Base-by-base conservation (phyloP, 768 basidiomycete species). In the Omphalotus guepiniiformis region DNA sequence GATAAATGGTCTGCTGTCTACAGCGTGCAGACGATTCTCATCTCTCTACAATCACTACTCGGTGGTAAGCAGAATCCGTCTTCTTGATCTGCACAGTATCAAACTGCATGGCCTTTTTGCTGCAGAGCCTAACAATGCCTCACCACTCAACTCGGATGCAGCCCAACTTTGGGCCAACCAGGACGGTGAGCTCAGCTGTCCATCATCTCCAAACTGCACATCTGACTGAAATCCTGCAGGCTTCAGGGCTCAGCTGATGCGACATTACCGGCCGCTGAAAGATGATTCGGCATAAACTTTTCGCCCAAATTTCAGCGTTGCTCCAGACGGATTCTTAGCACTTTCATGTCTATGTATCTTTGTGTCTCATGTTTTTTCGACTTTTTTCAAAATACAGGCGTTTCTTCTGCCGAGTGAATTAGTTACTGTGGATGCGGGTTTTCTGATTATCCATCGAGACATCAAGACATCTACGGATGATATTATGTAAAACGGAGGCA, bases 1-100 rank as follows among this genome's bases (percentile, higher is more conserved):
- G 90, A 93, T 65, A 89, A 93, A 60, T 94, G 92, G 93, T 90
- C 88, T 3, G 91, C 93, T 6, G 86, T 93, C 1, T 92, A 94
- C 64, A 90, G 88, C 50, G 92, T 93, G 28, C 88, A 92, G 54
- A 93, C 90, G 0, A 87, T 95, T 34, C 76, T 95, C 16, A 69
- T 94, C 7, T 93, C 92, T 11, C 65, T 95, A 47, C 93, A 95
- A 60, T 90, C 87, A 8, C 69, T 95, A 29, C 75, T 95, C 39
- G 92, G 92, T 56, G 91, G 91, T 91, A 57, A 30, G 79, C 66
- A n/a, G 34, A 12, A 12, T 7, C 29, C 23, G 22, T n/a, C 38
- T 29, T 47, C 39, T 34, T 18, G 6, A 23, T 32, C 15, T 12
- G 22, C 3, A 13, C 19, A 11, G 6, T 42, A 16, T 47, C n/a